These are phyloP conservation scores for Claviceps sp. DNA, from an alignment of 2,329 filamentous ascomycete genomes.

Conservation along the genomic window DNA sequence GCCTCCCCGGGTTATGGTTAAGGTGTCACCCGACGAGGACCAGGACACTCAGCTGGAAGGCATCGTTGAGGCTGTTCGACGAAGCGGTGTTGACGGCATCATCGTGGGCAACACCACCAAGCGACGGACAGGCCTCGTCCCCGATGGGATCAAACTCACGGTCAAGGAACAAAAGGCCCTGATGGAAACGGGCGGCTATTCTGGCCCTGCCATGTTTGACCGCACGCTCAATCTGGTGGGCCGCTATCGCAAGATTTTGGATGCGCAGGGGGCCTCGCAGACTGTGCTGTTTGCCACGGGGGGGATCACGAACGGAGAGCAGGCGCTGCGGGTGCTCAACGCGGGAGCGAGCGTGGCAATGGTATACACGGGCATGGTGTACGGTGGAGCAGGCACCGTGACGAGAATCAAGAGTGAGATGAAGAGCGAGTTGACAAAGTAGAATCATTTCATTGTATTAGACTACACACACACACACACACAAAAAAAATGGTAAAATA, in stretches of 20 bases:
- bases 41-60: slow-evolving; percentile 71
- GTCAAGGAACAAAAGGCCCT: slow-evolving; percentile 53
- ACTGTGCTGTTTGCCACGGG: slow-evolving; percentile 92
- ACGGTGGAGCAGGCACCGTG: slow-evolving; percentile 50
- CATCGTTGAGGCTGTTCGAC: slow-evolving; percentile 74
- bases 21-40: slow-evolving; percentile 93
- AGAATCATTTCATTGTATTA: background rate
- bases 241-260: slow-evolving; percentile 60
- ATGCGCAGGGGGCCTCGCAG: slow-evolving; percentile 30
- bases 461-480: background rate
- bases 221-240: slow-evolving; percentile 66
- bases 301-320: slow-evolving; percentile 76
- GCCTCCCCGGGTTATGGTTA: slow-evolving; percentile 74
- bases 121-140: slow-evolving; percentile 56
- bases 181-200: slow-evolving; percentile 74
- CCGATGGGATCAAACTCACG: slow-evolving; percentile 51
- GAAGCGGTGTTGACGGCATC: slow-evolving; percentile 80
- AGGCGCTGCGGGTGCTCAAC: slow-evolving; percentile 70
- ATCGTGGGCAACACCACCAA: slow-evolving; percentile 98
- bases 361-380: slow-evolving; percentile 69
- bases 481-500: no score
- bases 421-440: slow-evolving; percentile 19
- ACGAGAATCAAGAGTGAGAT: slow-evolving; percentile 54
- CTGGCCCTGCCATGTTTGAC: slow-evolving; percentile 78
- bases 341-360: slow-evolving; percentile 85